These are phyloP conservation scores for Platismatia glauca DNA, from an alignment of 495 filamentous ascomycete genomes.

Conservation along the genomic window DNA sequence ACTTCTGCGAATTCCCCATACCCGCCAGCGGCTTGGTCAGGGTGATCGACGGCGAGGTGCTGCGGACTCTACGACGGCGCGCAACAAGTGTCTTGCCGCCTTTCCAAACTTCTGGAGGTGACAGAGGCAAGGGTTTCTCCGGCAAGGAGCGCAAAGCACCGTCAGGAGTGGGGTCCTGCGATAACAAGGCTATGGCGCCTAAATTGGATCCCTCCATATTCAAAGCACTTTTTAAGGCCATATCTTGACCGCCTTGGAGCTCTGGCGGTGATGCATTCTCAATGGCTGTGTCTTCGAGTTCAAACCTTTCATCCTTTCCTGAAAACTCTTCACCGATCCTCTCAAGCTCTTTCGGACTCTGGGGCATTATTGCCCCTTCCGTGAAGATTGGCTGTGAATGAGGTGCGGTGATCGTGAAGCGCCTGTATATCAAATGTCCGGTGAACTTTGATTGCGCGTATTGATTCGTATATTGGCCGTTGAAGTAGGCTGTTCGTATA, in stretches of 20 bases:
- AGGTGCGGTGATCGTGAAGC: slow-evolving; percentile 16
- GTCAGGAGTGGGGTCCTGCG: neutral
- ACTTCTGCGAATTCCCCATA: neutral
- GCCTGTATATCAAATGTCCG: slow-evolving; percentile 19
- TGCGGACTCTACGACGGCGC: neutral
- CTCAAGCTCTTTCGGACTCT: slow-evolving; percentile 15
- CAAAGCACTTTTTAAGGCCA: neutral
- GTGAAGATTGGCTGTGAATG: slow-evolving; percentile 19
- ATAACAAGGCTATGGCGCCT: neutral
- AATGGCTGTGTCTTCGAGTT: slow-evolving; percentile 17
- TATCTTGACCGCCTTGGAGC: neutral
- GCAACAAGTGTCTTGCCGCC: neutral
- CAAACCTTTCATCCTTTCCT: slow-evolving; percentile 3
- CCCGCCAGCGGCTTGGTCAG: neutral
- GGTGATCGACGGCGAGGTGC: neutral
- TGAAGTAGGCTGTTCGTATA: slow-evolving; percentile 23
- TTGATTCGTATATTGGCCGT: slow-evolving; percentile 24
- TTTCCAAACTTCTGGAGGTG: neutral
- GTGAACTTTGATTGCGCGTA: slow-evolving; percentile 23
- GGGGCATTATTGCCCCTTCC: slow-evolving; percentile 17
- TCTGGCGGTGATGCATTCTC: neutral
- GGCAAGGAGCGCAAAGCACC: no score
- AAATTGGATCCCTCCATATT: neutral
- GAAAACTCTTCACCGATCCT: slow-evolving; percentile 12
- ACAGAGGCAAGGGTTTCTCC: neutral